Percentiles rank a stretch among this genome's conserved stretches.
Evolutionary conservation across 768 basidiomycete species (phyloP).

Genomic region (Phanerochaete sordida): DNA sequence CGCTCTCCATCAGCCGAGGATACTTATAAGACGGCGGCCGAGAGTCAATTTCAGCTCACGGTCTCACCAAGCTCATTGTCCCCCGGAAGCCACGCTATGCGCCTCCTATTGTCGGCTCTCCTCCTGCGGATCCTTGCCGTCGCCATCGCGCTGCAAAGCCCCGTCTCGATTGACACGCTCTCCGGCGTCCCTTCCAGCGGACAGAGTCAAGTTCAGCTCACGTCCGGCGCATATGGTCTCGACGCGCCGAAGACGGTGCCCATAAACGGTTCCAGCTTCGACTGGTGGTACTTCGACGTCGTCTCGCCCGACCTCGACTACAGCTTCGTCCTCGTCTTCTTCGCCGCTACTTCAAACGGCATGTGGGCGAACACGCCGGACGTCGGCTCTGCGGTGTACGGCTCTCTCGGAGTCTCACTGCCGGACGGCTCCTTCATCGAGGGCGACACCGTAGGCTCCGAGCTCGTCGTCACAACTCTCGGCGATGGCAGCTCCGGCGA

Average conservation of each 20-base stretch:
- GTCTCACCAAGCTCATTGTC: background rate
- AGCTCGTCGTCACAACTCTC: background rate
- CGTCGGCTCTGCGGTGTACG: slow-evolving; percentile 1
- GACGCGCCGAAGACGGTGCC: slow-evolving; percentile 4
- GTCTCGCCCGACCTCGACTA: slow-evolving; percentile 3
- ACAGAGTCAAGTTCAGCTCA: slow-evolving; percentile 3
- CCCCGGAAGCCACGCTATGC: background rate
- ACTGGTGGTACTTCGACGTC: slow-evolving; percentile 16
- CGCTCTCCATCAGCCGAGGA: no score
- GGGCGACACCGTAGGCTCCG: background rate
- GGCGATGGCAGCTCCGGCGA: slow-evolving; percentile 6
- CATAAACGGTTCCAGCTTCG: slow-evolving; percentile 9
- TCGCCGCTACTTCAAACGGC: slow-evolving; percentile 1
- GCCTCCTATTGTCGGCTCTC: background rate
- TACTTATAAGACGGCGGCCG: no score
- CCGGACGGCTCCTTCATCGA: slow-evolving; percentile 4
- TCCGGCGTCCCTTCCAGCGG: background rate
- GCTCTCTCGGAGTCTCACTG: background rate
- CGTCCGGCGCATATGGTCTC: background rate
- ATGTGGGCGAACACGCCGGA: background rate
- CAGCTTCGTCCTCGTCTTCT: slow-evolving; percentile 6
- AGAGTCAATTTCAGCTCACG: no score
- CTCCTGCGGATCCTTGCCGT: background rate
- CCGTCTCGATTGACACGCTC: background rate
- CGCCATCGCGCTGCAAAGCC: background rate